Base-by-base conservation (phyloP, 2,329 filamentous ascomycete species). In the Tolypocladium nubicola region DNA sequence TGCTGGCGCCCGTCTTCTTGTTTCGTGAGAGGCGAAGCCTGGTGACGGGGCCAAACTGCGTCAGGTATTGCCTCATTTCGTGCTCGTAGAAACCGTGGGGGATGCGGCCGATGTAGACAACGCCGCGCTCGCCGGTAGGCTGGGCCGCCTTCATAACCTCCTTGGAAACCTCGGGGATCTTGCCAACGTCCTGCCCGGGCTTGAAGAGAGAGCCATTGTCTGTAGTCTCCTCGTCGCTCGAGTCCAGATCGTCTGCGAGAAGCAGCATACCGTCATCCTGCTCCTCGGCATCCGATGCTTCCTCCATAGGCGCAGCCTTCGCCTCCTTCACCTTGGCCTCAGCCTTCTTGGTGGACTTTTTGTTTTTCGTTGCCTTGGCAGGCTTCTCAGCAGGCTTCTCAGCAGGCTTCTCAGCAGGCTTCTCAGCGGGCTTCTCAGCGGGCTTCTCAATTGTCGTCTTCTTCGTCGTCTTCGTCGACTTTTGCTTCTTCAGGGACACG, bases 71-170 rank as follows among this genome's bases (percentile, higher is more conserved):
- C 65, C 84, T 85, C 88, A 99, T 95, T 75, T 97, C 88, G 67
- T 91, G 84, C 76, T 99, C 94, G 79, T 93, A 97, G 83, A 99
- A 99, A 75, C 94, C 76, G 75, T 94, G 90, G 43, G 92, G 92
- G 59, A 96, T 87, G 62, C 91, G 90, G 69, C 90, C 91, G 66
- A 99, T 80, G 75, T 96, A 97, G 67, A 97, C 80, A 45, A 94
- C 86, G 52, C 92, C 93, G 1, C 89, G 83, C 55, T 82, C 80
- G 52, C 80, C 77, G 57, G 76, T 75, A 23, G 67, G 65, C 63
- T 74, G 70, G 33, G 75, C 71, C 26, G 77, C 74, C 64, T 78
- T 75, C 61, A 72, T 66, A 11, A 74, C 63, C 53, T 76, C 74
- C 62, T 75, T 75, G 58, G 78, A 73, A 23, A 75, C 66, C 61